These are phyloP conservation scores for Pichia sp. DNA, from an alignment of 1,139 yeast species.

Conservation along the genomic window DNA sequence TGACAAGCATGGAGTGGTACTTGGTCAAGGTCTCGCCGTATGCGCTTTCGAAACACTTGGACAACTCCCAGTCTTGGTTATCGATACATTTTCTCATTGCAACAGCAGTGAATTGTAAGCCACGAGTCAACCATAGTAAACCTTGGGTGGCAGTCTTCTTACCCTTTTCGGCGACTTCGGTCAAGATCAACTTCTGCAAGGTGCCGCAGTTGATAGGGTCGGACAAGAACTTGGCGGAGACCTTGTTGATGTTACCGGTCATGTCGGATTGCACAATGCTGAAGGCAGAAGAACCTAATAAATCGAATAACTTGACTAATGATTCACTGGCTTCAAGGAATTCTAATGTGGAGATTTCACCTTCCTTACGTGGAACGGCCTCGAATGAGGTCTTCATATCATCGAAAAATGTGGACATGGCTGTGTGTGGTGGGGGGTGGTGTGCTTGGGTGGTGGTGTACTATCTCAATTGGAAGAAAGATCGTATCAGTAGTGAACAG, in stretches of 20 bases:
- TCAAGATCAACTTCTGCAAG: slow-evolving; percentile 71
- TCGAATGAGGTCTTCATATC: slow-evolving; percentile 69
- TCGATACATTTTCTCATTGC: slow-evolving; percentile 81
- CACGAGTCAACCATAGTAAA: slow-evolving; percentile 81
- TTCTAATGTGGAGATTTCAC: slow-evolving; percentile 67
- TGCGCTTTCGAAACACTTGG: slow-evolving; percentile 79
- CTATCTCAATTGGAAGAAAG: no score
- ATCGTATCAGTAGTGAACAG: no score
- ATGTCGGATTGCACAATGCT: slow-evolving; percentile 83
- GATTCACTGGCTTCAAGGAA: slow-evolving; percentile 86
- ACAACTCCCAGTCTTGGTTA: slow-evolving; percentile 60
- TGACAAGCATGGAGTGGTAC: slow-evolving; percentile 77
- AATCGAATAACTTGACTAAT: slow-evolving; percentile 76
- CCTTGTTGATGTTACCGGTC: slow-evolving; percentile 82
- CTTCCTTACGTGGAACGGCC: slow-evolving; percentile 61
- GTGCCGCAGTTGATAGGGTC: slow-evolving; percentile 65
- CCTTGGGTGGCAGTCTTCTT: slow-evolving; percentile 86
- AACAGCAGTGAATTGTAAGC: slow-evolving; percentile 83
- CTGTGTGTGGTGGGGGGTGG: no score
- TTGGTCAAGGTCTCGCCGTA: slow-evolving; percentile 77
- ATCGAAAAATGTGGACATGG: slow-evolving; percentile 74
- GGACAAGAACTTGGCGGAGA: slow-evolving; percentile 62
- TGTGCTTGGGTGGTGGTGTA: no score
- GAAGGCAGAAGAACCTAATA: slow-evolving; percentile 84
- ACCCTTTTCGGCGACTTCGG: slow-evolving; percentile 61